These are phyloP conservation scores for Metarhizium guizhouense DNA, from an alignment of 2,329 filamentous ascomycete species.

Conservation along the genomic window DNA sequence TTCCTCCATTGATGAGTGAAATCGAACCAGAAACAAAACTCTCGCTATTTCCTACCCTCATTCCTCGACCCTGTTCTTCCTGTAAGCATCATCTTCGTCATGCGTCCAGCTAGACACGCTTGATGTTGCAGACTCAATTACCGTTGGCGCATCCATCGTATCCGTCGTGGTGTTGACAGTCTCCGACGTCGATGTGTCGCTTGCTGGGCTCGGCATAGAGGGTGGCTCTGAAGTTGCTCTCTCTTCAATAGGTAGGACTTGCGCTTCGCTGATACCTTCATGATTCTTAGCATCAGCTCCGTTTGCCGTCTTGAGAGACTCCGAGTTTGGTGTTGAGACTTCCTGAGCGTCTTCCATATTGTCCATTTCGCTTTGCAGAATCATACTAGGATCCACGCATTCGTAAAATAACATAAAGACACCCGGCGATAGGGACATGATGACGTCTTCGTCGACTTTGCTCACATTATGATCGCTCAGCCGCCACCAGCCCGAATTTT, in stretches of 20 bases:
- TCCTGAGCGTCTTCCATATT: slow-evolving; percentile 12
- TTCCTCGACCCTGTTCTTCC: background rate
- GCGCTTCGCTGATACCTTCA: background rate
- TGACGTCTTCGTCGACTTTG: slow-evolving; percentile 61
- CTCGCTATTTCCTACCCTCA: background rate
- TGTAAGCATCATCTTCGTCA: background rate
- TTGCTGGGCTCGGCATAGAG: slow-evolving; percentile 5
- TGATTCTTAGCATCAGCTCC: background rate
- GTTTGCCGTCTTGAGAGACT: background rate
- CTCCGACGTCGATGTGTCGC: slow-evolving; percentile 2
- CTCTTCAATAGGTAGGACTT: background rate
- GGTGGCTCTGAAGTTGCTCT: background rate
- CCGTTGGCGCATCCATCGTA: background rate
- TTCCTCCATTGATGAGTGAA: background rate
- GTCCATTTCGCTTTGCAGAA: slow-evolving; percentile 28
- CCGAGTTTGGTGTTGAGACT: background rate
- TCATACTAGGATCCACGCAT: slow-evolving; percentile 45
- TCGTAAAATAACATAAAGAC: slow-evolving; percentile 99
- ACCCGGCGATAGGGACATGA: slow-evolving; percentile 61
- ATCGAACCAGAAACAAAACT: background rate
- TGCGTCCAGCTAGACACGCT: slow-evolving; percentile 3
- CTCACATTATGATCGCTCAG: slow-evolving; percentile 83
- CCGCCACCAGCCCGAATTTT: slow-evolving; percentile 67
- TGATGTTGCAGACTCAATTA: background rate
- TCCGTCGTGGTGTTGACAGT: slow-evolving; percentile 2